Evolutionary conservation across 129 eudicot genomes (phyloP), one percentile per base, ranked within the genome.

Genomic region (Cynara cardunculus): DNA sequence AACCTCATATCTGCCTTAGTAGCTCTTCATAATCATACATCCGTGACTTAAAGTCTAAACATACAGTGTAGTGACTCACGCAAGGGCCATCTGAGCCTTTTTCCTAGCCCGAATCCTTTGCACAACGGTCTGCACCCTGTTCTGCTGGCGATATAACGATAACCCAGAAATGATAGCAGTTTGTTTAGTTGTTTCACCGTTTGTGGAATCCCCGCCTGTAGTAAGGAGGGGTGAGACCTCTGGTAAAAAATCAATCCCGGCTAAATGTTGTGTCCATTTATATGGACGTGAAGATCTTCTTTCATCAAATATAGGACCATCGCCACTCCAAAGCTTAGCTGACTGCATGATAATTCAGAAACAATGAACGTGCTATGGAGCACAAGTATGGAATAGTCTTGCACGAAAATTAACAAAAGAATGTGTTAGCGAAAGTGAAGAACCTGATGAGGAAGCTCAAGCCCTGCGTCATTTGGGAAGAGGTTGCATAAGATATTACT

Each of bases 361-460:
- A 82, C 25, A 82, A 68, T 69, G 46, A 76, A n/a, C 37, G 18
- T 61, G 56, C n/a, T 68, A 34, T 6, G 74, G 64, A 19, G 27
- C 59, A 7, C 19, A 69, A 18, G 28, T 24, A 28, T 25, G 21
- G 2, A 56, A 32, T 24, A 44, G 4, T 7, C 28, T 26, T 72
- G 4, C 49, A 71, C 16, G 14, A 24, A 32, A 78, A 78, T 7
- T 31, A 39, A 37, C 69, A 61, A 44, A 8, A 53, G 8, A 49
- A 74, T 11, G 19, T 12, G 12, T 37, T 34, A 34, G 7, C 66
- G 59, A 39, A 71, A 31, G 61, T n/a, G 25, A 73, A 66, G 19
- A 80, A 95, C 99, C 99, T 92, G 97, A 70, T 84, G 99, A 78
- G 99, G 99, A 71, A 95, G 97, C 77, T 92, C 97, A 37, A 92